Conservation (phyloP, 208 protist genomes). For the Leishmania aethiopica region DNA sequence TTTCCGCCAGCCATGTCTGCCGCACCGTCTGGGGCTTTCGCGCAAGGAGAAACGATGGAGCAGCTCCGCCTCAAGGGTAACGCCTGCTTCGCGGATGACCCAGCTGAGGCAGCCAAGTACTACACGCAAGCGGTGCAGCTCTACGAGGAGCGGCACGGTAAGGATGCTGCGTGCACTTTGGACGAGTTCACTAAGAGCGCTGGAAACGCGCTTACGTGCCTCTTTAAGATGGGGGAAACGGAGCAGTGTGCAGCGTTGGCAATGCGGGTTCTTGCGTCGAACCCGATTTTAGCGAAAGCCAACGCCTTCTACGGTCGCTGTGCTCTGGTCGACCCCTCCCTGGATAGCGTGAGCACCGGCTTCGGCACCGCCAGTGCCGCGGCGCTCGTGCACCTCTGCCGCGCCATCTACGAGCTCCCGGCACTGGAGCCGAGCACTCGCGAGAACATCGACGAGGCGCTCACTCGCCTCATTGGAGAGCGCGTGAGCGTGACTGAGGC, state of each 20-base stretch:
- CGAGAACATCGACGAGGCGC: conserved; percentile 26
- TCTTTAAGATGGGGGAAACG: conserved; percentile 60
- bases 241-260: conserved; percentile 51
- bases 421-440: conserved; percentile 43
- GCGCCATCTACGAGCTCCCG: conserved; percentile 74
- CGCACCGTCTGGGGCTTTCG: background rate
- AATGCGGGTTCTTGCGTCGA: conserved; percentile 43
- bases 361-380: conserved; percentile 18
- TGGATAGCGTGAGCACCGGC: conserved; percentile 14
- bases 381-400: conserved; percentile 69
- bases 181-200: conserved; percentile 85
- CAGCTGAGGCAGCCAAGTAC: conserved; percentile 42
- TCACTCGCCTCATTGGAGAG: conserved; percentile 30
- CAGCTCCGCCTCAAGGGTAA: conserved; percentile 73
- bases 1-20: background rate
- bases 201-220: conserved; percentile 83
- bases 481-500: conserved; percentile 4
- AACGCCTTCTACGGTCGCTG: conserved; percentile 82
- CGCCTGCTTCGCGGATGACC: conserved; percentile 53
- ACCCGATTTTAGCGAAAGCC: conserved; percentile 82
- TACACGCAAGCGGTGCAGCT: conserved; percentile 63
- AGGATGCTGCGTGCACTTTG: conserved; percentile 32
- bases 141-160: conserved; percentile 35
- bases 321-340: conserved; percentile 28
- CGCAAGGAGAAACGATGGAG: conserved; percentile 49